Evolutionary conservation across 2,329 filamentous ascomycete genomes (phyloP).

Genomic region (Pseudogymnoascus sp.): DNA sequence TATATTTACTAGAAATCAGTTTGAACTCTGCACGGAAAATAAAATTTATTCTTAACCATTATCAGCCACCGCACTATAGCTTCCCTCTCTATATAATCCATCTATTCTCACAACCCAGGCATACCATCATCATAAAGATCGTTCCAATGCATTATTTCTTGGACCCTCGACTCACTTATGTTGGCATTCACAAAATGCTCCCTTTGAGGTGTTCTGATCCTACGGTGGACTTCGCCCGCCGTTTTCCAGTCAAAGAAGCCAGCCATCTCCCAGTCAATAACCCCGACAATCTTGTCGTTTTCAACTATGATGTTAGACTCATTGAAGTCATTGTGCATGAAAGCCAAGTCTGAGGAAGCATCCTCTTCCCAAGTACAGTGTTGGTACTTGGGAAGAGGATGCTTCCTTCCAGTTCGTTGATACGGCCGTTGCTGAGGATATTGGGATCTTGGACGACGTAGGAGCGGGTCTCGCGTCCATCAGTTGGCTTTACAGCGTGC

Average conservation of each 20-base stretch:
- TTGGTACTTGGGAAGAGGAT: slow-evolving; percentile 26
- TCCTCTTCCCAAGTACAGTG: too few relatives aligned
- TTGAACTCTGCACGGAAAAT: background rate
- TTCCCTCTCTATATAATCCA: background rate
- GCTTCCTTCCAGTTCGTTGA: slow-evolving; percentile 28
- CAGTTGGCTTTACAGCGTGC: slow-evolving; percentile 20
- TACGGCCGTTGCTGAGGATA: slow-evolving; percentile 22
- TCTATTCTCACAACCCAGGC: background rate
- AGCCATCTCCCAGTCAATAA: slow-evolving; percentile 37
- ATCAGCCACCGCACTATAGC: background rate
- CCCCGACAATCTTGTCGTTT: slow-evolving; percentile 31
- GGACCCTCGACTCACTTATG: background rate
- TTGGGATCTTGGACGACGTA: slow-evolving; percentile 21
- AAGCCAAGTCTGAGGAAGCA: slow-evolving; percentile 18
- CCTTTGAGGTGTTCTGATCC: slow-evolving; percentile 18
- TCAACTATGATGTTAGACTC: slow-evolving; percentile 32
- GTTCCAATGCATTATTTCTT: background rate
- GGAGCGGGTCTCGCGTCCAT: slow-evolving; percentile 13
- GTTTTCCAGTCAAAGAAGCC: slow-evolving; percentile 28
- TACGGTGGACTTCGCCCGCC: slow-evolving; percentile 20
- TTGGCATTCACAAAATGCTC: slow-evolving; percentile 15
- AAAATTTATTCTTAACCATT: background rate
- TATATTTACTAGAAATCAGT: background rate
- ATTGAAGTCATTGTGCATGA: slow-evolving; percentile 35
- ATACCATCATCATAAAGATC: background rate